A percentile compares a stretch with the other conserved stretches of the same genome.
Evolutionary conservation across 192 early-diverging fungal genomes (phyloP).

Genomic region (Coemansia sp.): DNA sequence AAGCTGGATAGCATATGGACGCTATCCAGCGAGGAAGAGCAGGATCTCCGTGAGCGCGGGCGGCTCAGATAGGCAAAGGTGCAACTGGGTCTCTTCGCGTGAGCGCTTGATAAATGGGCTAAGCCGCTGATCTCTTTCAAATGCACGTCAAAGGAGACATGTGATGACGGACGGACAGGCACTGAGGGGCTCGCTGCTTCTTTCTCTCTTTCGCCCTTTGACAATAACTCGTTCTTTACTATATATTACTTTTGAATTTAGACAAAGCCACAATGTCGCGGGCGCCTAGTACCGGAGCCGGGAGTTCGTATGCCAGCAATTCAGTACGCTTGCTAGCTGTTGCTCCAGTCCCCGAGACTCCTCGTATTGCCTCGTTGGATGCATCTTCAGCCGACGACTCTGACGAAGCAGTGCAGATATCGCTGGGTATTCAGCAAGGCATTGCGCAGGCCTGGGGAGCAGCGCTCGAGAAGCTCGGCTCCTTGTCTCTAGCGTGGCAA

Average conservation of each 20-base stretch:
- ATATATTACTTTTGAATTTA: background rate
- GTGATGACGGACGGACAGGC: background rate
- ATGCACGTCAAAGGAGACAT: background rate
- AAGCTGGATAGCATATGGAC: slow-evolving; percentile 43
- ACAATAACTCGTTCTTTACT: background rate
- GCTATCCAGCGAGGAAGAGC: slow-evolving; percentile 46
- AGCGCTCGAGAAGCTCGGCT: slow-evolving; percentile 34
- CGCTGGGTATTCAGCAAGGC: slow-evolving; percentile 28
- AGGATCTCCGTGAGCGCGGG: slow-evolving; percentile 47
- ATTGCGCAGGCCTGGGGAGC: slow-evolving; percentile 31
- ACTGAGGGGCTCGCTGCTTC: too few relatives aligned
- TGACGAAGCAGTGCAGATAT: slow-evolving; percentile 42
- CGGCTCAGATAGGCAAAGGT: slow-evolving; percentile 17
- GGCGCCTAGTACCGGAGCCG: background rate
- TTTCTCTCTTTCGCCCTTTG: background rate
- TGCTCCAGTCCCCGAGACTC: background rate
- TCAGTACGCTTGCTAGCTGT: background rate
- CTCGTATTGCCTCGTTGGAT: background rate
- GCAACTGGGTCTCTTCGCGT: background rate
- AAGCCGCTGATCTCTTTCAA: too few relatives aligned
- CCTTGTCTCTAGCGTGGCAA: slow-evolving; percentile 45
- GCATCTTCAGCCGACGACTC: background rate
- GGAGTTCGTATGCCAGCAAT: background rate
- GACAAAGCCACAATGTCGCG: background rate
- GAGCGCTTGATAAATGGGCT: background rate